Base-by-base conservation (phyloP, 2,329 filamentous ascomycete genomes). In the Dendrostoma leiphaemia region DNA sequence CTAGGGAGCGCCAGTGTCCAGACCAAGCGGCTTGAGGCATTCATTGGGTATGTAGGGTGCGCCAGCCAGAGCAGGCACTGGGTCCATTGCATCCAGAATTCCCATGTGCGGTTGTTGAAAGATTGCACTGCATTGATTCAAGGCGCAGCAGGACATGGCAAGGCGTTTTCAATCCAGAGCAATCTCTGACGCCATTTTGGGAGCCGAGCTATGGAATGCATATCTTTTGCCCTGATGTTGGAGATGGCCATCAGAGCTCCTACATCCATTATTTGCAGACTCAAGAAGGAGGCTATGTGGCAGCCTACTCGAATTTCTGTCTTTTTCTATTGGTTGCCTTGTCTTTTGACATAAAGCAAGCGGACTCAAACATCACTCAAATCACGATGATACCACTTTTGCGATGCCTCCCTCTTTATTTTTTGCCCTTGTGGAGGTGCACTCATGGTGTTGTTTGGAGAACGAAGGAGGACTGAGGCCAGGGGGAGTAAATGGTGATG, bases 1-100 rank as follows among this genome's bases (percentile, higher is more conserved):
- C 60, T 80, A 65, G 62, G 57, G 59, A 48, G 57, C 57, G 59
- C 60, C 56, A 28, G 38, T 35, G 19, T 44, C 41, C 29, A 51
- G 35, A 8, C 48, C 48, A 23, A 51, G 48, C 48, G n/a, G 48
- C 38, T 24, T 51, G 24, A 34, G 48, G 29, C 23, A 51, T 19
- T 45, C 48, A 3, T 29, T 44, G 29, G 48, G 31, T 44, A 17
- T 26, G 23, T 44, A 44, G 48, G 13, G 9, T 24, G 38, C 15
- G 10, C 19, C 17, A 37, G 12, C n/a, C 35, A 10, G 26, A 19
- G 34, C 26, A 40, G 35, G 38, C 10, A n/a, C 13, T 6, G 32
- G n/a, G 21, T 13, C 9, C 9, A 24, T 15, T 40, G 29, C n/a
- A 37, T 23, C 3, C n/a, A 19, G 26, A 10, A 23, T 40, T 17